Base-by-base conservation (phyloP, 2,329 filamentous ascomycete genomes). In the Penicillium thymicola region DNA sequence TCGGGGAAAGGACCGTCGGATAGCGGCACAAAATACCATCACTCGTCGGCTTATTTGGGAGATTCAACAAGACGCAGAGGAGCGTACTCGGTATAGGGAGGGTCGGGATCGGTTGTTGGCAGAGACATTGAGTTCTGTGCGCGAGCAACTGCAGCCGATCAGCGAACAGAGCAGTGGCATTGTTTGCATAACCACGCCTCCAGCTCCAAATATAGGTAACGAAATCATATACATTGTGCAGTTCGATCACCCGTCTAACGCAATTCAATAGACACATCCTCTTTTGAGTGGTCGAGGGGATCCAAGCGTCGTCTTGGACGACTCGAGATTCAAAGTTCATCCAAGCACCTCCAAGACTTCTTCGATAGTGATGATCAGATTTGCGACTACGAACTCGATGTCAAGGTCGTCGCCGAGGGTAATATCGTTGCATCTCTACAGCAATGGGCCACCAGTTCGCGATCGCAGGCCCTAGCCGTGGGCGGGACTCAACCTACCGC, bases 11-110 rank as follows among this genome's bases (percentile, higher is more conserved):
- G 66, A 70, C 16, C 72, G 73, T 27, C 67, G 66, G 36, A 60
- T 66, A 43, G 70, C 70, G 2, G 67, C 71, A 4, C 70, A 74
- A 54, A 74, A 70, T 25, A 71, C 72, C 18, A 64, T 73, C 32
- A 72, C 68, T 3, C 68, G 70, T 11, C 71, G 70, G 25, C 51
- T 75, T 25, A 72, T 75, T 21, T 75, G 71, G 70, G 72, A 73
- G 27, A 72, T 73, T 9, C 71, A 72, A 52, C 64, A 70, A 36
- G 67, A 73, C 50, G 67, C 66, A 5, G 66, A 65, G 8, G 61
- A 69, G 27, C 67, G 72, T n/a, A 54, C 52, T 25, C 60, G 61
- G 16, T 63, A 74, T 49, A 59, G 59, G 34, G 51, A 65, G 18
- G 66, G 66, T 4, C 62, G 68, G 41, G 64, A 67, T 13, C 52